Evolutionary conservation across 495 filamentous ascomycete genomes (phyloP), one percentile per base, ranked within the genome.

Genomic region (Aspergillus conjunctus): DNA sequence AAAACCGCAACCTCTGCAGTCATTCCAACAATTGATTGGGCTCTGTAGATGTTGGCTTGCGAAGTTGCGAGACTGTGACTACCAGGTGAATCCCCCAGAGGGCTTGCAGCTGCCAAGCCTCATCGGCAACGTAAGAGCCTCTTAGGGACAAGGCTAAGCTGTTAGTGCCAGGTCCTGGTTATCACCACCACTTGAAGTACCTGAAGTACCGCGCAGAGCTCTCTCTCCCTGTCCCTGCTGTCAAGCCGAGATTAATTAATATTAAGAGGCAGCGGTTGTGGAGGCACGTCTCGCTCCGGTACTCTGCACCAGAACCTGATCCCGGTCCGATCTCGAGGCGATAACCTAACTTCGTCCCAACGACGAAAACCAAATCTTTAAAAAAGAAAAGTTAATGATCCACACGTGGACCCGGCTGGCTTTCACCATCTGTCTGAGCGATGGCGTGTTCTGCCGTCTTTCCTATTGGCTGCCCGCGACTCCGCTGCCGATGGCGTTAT

Each of bases 401-500:
- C 59, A 66, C 66, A 67, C 64, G 65, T 70, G 69, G 70, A 66
- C 45, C 61, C 30, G 20, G 14, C 21, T 31, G 33, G 44, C 62
- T 70, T 71, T 72, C 71, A 74, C 68, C 71, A 74, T 74, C 71
- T 54, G 58, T 37, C 55, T 45, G 39, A 44, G 51, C 65, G 69
- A 74, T 74, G 70, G 71, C 71, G 71, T 69, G 71, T 74, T 69
- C 71, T 68, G 48, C 31, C 49, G 50, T 22, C 2, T 8, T 34
- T 55, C 50, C 67, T 58, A 73, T 73, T 73, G 71, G 71, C 26
- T 31, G 15, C 26, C 20, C 11, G 9, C 1, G 44, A 6, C 44
- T 48, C 44, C 44, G 44, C 44, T 21, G n/a, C 17, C 4, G 44
- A 48, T 48, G n/a, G 44, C 44, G 44, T 48, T 48, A 48, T 48